Evolutionary conservation across 2,329 filamentous ascomycete genomes (phyloP), one percentile per base, ranked within the genome.

Genomic region (Biscogniauxia mediterranea): DNA sequence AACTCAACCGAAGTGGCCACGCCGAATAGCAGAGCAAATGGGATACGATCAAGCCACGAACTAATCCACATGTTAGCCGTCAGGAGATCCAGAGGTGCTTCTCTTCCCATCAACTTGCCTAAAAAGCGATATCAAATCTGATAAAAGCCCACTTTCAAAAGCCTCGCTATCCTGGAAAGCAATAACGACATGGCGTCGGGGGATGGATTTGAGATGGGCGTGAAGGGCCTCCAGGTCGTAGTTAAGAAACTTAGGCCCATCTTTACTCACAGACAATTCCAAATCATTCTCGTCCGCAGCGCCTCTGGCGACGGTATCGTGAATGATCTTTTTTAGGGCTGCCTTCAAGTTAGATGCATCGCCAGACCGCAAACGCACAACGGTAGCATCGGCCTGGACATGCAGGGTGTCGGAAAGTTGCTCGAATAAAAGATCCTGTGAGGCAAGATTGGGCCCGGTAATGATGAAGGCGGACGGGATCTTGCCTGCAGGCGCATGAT

Each of bases 141-240:
- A 87, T 13, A 96, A 77, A n/a, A 95, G 75, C 28, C 79, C 78
- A 54, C 85, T 85, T 68, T 93, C 91, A 70, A 95, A 93, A 0
- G 89, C 91, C 75, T 95, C 92, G 64, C 90, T 92, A 70, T 95
- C 91, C 72, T 93, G 89, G 61, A 95, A 87, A 0, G 89, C 86
- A 55, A 96, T 79, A 56, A 92, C 83, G 9, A 94, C 83, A 66
- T 86, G 85, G 50, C 83, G 76, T 28, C 82, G 82, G 23, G 76
- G 73, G 46, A 83, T 81, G 8, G 80, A 77, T 61, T 80, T 81
- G 15, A 87, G 79, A 73, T 84, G 87, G 25, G 84, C 81, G 63
- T 87, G 78, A 28, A 95, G 75, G 23, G 89, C 86, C 68, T 91
- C 88, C 17, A 95, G 81, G 70, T 95, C 92, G 72, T 94, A 95